Conservation (phyloP, 768 basidiomycete genomes). For the Lentinus tigrinus region DNA sequence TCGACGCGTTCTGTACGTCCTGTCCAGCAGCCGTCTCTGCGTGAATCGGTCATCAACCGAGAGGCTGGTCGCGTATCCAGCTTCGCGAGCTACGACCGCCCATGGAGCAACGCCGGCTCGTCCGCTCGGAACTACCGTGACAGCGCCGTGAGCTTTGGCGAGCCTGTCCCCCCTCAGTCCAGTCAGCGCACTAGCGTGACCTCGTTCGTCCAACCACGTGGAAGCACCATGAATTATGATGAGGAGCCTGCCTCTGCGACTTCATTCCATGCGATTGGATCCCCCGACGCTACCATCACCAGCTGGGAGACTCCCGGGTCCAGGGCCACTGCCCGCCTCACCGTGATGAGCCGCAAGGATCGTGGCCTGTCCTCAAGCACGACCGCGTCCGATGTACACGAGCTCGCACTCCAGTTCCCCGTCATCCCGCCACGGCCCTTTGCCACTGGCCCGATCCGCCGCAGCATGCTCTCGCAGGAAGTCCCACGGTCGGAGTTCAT, state of each 20-base stretch:
- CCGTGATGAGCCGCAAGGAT: constrained; percentile 15
- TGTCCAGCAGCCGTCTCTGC: neutral
- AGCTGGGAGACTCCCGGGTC: constrained; percentile 3
- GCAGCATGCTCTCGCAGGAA: constrained; percentile 14
- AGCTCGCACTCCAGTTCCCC: constrained; percentile 56
- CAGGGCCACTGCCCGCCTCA: neutral
- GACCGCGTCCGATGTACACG: constrained; percentile 47
- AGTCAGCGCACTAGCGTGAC: neutral
- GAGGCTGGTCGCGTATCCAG: neutral
- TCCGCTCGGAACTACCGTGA: neutral
- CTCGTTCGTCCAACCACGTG: neutral
- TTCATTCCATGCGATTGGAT: constrained; percentile 10
- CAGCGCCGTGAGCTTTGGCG: constrained; percentile 7
- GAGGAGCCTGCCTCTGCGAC: constrained; percentile 4
- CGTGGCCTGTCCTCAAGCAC: constrained; percentile 28
- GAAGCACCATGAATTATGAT: neutral
- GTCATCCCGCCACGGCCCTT: constrained; percentile 39
- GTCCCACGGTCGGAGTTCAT: constrained; percentile 9
- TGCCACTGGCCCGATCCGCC: constrained; percentile 23
- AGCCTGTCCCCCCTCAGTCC: too few relatives aligned
- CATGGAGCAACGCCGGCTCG: neutral
- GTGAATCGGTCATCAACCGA: neutral
- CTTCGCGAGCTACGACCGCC: neutral
- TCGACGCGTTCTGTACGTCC: neutral
- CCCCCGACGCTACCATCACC: neutral